These are phyloP conservation scores for Darksidea phi DNA, from an alignment of 495 filamentous ascomycete species.

Conservation along the genomic window DNA sequence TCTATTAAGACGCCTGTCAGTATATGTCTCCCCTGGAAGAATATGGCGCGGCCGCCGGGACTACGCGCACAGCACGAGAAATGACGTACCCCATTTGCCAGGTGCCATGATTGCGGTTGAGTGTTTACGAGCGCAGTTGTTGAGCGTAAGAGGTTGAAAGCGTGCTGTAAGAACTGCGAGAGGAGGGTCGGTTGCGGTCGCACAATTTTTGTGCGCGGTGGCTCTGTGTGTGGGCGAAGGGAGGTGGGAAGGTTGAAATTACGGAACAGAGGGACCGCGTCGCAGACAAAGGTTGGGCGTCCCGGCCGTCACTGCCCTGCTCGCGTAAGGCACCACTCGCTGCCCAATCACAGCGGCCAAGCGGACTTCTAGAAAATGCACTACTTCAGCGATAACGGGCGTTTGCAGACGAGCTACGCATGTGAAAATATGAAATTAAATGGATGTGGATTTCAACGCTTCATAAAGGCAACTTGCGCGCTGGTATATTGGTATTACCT, in stretches of 20 bases:
- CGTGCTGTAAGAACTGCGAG: background rate
- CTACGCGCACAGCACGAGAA: conserved; percentile 18
- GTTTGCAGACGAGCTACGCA: no score
- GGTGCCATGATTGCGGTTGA: conserved; percentile 35
- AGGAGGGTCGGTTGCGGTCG: background rate
- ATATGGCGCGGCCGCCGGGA: conserved; percentile 7
- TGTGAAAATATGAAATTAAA: no score
- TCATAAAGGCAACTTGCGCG: no score
- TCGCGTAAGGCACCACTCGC: background rate
- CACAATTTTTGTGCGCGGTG: conserved; percentile 5
- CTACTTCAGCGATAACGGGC: background rate
- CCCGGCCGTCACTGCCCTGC: conserved; percentile 17
- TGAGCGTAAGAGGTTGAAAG: background rate
- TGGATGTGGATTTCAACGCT: no score
- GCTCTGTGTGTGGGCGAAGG: conserved; percentile 21
- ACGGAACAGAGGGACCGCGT: conserved; percentile 24
- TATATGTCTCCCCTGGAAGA: background rate
- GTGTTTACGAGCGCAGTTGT: background rate
- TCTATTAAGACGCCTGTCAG: conserved; percentile 46
- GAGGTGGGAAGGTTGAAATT: conserved; percentile 17
- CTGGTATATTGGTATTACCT: no score
- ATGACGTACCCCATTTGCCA: conserved; percentile 40
- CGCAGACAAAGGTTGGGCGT: conserved; percentile 29
- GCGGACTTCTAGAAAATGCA: conserved; percentile 17
- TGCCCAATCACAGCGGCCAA: conserved; percentile 18